Evolutionary conservation across 495 filamentous ascomycete genomes (phyloP), one percentile per base, ranked within the genome.

Genomic region (Penicillium lagena): DNA sequence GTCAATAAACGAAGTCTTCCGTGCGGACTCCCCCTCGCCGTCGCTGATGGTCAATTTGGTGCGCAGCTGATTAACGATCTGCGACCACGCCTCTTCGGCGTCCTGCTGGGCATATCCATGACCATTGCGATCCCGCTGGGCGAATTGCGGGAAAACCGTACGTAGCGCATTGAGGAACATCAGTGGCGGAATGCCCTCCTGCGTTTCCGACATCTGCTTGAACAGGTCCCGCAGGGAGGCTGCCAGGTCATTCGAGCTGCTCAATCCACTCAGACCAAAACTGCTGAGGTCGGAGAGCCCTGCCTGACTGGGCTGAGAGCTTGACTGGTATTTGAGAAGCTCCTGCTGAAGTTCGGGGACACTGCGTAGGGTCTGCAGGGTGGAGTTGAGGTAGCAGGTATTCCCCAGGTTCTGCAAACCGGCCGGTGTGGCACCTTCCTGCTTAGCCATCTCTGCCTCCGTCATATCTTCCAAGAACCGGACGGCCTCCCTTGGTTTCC

Each of bases 381-480:
- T 96, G 15, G 94, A 90, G 72, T 98, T 98, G 58, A 97, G 81
- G 61, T 98, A 98, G 72, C 93, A 98, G 1, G 93, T 97, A 59
- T 98, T 98, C 17, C 93, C 93, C 47, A 96, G 71, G 54, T 98
- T 98, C 60, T 89, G 79, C 49, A 98, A 63, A 29, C 93, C 93
- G 45, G 93, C 87, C 10, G 93, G 93, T 38, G 72, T 89, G 35
- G 91, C 93, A 35, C 88, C 90, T 38, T 81, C 84, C 50, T 81
- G 75, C 58, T 79, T 82, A 15, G 93, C 94, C 28, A 81, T 80
- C 60, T 98, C 90, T 15, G 90, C 90, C 58, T 93, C 93, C 5
- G 90, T 95, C 93, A 98, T 96, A 60, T 98, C 93, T 63, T 98
- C 93, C 51, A 95, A 61, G 54, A 98, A 98, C 64, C 83, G 89